Evolutionary conservation across 306 rosid species (phyloP).

Genomic region (Vicia sativa): DNA sequence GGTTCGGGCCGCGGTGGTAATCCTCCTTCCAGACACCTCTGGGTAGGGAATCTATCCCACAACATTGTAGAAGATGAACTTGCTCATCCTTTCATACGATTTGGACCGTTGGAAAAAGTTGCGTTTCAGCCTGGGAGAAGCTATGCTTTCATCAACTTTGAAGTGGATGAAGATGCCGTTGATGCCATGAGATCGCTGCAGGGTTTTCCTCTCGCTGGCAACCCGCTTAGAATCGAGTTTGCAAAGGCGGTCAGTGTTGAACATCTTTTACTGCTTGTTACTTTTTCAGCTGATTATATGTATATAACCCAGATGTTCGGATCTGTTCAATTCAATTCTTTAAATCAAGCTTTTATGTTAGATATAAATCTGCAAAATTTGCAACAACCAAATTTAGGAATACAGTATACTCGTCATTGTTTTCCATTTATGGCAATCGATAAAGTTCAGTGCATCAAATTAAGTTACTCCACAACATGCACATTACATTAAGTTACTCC

Average conservation of each 20-base stretch:
- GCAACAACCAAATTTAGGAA: constrained; percentile 23
- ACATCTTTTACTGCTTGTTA: constrained; percentile 57
- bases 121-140: constrained; percentile 91
- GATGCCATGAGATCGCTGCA: constrained; percentile 76
- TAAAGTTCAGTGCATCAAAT: constrained; percentile 36
- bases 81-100: constrained; percentile 61
- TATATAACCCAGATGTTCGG: constrained; percentile 29
- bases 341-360: constrained; percentile 26
- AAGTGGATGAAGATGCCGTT: constrained; percentile 75
- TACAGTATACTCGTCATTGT: constrained; percentile 14
- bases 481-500: constrained; percentile 29
- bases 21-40: constrained; percentile 87
- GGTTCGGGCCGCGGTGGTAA: constrained; percentile 43
- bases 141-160: constrained; percentile 82
- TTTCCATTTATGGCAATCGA: constrained; percentile 20
- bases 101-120: constrained; percentile 74
- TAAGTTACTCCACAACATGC: constrained; percentile 36
- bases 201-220: constrained; percentile 76
- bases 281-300: constrained; percentile 47
- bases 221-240: constrained; percentile 87
- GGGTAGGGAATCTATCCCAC: constrained; percentile 88
- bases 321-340: constrained; percentile 32
- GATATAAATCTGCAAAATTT: constrained; percentile 13
- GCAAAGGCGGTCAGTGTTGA: constrained; percentile 99
- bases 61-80: constrained; percentile 65